phyloP scores from a whole-genome alignment of 768 basidiomycete species.

The Hysterangium stoloniferum region DNA sequence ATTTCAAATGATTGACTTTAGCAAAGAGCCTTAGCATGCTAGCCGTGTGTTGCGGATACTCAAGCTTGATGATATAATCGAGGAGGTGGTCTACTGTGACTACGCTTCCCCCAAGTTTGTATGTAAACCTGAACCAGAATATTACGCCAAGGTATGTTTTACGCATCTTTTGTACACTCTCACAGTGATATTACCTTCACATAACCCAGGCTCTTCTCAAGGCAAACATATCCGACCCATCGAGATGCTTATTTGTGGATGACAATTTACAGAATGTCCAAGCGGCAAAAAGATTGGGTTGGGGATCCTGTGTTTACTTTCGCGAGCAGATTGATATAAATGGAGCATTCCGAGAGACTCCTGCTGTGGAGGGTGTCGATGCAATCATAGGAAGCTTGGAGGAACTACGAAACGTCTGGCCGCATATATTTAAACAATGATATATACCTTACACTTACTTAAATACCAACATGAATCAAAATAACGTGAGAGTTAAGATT shows the following conservation, averaged over 20 bases:
- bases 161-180: neutral
- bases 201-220: conserved; percentile 50
- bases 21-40: conserved; percentile 70
- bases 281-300: conserved; percentile 56
- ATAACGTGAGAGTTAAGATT: conserved; percentile 64
- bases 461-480: conserved; percentile 30
- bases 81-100: conserved; percentile 70
- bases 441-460: neutral
- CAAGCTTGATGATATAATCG: conserved; percentile 60
- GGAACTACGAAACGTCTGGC: conserved; percentile 64
- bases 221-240: conserved; percentile 54
- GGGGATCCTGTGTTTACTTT: conserved; percentile 72
- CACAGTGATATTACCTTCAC: conserved; percentile 3
- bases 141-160: conserved; percentile 48
- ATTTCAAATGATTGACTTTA: conserved; percentile 8
- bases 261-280: conserved; percentile 66
- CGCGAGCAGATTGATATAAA: conserved; percentile 43
- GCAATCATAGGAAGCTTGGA: conserved; percentile 50
- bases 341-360: conserved; percentile 29
- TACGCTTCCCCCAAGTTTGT: conserved; percentile 57
- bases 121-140: conserved; percentile 77
- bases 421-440: conserved; percentile 49
- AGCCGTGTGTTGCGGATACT: conserved; percentile 70
- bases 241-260: conserved; percentile 73
- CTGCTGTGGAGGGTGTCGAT: conserved; percentile 37